A percentile compares a stretch with the other conserved stretches of the same genome.
These are phyloP conservation scores for Kuraishia borneana DNA, from an alignment of 805 yeast species.

Conservation along the genomic window DNA sequence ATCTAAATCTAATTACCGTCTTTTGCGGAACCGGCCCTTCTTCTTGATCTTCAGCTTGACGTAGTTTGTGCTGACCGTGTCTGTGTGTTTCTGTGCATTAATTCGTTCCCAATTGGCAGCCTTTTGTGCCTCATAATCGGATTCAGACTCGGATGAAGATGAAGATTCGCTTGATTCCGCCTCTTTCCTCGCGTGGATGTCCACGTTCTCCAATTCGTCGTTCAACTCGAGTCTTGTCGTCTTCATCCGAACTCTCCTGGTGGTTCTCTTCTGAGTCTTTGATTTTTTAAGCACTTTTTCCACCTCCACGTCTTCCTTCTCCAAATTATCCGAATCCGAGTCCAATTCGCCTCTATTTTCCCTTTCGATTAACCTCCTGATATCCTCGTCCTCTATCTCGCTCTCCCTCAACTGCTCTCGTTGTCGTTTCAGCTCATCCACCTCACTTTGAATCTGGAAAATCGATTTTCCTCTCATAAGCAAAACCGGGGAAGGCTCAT, in stretches of 20 bases:
- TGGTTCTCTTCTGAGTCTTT: constrained; percentile 40
- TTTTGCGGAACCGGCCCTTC: constrained; percentile 11
- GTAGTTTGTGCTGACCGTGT: constrained; percentile 21
- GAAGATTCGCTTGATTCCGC: constrained; percentile 7
- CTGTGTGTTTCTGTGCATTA: constrained; percentile 7
- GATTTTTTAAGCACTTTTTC: constrained; percentile 13
- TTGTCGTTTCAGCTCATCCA: constrained; percentile 22
- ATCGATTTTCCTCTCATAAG: constrained; percentile 20
- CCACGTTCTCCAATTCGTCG: constrained; percentile 22
- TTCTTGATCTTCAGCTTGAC: constrained; percentile 21
- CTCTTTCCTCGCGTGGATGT: constrained; percentile 29
- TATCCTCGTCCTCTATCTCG: constrained; percentile 10
- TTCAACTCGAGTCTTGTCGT: constrained; percentile 20
- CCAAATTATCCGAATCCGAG: not conserved
- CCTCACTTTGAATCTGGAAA: constrained; percentile 36
- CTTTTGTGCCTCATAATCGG: constrained; percentile 6
- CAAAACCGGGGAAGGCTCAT: constrained; percentile 21
- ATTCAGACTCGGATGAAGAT: constrained; percentile 16
- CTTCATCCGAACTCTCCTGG: constrained; percentile 37
- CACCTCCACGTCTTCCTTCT: not conserved
- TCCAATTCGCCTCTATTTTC: constrained; percentile 8
- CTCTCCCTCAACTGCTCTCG: constrained; percentile 7
- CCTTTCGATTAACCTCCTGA: constrained; percentile 6
- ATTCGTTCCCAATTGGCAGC: not conserved
- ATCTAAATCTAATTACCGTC: constrained; percentile 5